Percentiles rank a stretch among this genome's conserved stretches.
Conservation (phyloP, 768 basidiomycete genomes). For the Xerocomus potaroensis region DNA sequence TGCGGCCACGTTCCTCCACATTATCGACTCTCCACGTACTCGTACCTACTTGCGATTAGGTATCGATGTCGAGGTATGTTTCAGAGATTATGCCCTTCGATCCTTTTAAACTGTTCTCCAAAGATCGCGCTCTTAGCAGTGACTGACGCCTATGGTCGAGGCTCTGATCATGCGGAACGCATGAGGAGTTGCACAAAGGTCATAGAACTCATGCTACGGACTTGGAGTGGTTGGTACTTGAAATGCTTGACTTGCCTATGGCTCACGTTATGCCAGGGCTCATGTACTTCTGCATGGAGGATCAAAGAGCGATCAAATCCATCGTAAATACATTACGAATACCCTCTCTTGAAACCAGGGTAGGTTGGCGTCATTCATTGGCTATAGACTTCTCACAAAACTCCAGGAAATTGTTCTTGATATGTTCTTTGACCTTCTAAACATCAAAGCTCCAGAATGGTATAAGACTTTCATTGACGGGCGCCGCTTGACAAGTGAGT, state of each 20-base stretch:
- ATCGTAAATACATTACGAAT: constrained; percentile 83
- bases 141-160: constrained; percentile 90
- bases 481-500: constrained; percentile 77
- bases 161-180: constrained; percentile 69
- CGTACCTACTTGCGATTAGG: constrained; percentile 75
- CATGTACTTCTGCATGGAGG: constrained; percentile 91
- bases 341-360: constrained; percentile 82
- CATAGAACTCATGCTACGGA: constrained; percentile 78
- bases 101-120: not conserved
- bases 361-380: constrained; percentile 27
- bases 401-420: constrained; percentile 86
- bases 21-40: constrained; percentile 82
- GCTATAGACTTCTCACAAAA: constrained; percentile 9
- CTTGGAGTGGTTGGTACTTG: constrained; percentile 79
- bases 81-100: not conserved
- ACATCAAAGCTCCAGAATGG: constrained; percentile 91
- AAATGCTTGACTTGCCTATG: not conserved
- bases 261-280: constrained; percentile 51
- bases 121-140: constrained; percentile 85
- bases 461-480: constrained; percentile 90
- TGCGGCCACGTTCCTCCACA: constrained; percentile 73
- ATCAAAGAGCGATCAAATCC: constrained; percentile 80
- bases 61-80: constrained; percentile 79
- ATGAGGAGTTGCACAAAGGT: constrained; percentile 76
- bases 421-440: constrained; percentile 89